Evolutionary conservation across 2,329 filamentous ascomycete species (phyloP).

Genomic region (Didymella lethalis): DNA sequence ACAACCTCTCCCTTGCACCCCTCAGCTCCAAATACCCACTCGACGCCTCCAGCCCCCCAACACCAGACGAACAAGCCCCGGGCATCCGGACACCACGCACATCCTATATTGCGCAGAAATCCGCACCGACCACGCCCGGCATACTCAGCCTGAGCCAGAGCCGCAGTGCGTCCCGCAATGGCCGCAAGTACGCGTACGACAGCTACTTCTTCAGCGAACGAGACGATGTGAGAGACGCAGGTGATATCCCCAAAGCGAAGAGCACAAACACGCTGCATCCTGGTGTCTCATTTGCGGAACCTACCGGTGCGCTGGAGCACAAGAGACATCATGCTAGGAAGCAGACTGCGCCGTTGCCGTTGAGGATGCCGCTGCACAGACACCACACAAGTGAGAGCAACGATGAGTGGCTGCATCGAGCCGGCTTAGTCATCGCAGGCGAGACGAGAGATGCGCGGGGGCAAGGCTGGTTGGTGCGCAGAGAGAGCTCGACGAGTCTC

Average conservation of each 20-base stretch:
- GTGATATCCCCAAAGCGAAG: slow-evolving; percentile 57
- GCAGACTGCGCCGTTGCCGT: slow-evolving; percentile 39
- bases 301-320: slow-evolving; percentile 9
- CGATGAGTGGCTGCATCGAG: slow-evolving; percentile 67
- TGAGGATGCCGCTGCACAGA: slow-evolving; percentile 34
- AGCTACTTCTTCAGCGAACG: slow-evolving; percentile 43
- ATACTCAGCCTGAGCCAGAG: slow-evolving; percentile 55
- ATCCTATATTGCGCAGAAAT: slow-evolving; percentile 59
- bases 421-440: slow-evolving; percentile 64
- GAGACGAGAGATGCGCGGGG: slow-evolving; percentile 67
- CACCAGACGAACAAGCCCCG: slow-evolving; percentile 35
- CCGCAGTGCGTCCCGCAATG: slow-evolving; percentile 48
- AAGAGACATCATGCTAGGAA: slow-evolving; percentile 42
- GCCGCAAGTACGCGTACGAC: slow-evolving; percentile 46
- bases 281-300: slow-evolving; percentile 36
- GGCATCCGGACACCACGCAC: slow-evolving; percentile 44
- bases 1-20: slow-evolving; percentile 68
- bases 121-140: slow-evolving; percentile 58
- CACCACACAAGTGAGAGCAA: slow-evolving; percentile 44
- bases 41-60: slow-evolving; percentile 52
- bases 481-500: slow-evolving; percentile 64
- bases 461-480: slow-evolving; percentile 66
- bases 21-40: slow-evolving; percentile 63
- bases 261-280: slow-evolving; percentile 54
- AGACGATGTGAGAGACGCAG: slow-evolving; percentile 33